Base-by-base conservation (phyloP, 2,329 filamentous ascomycete genomes). In the Aspergillus japonicus region DNA sequence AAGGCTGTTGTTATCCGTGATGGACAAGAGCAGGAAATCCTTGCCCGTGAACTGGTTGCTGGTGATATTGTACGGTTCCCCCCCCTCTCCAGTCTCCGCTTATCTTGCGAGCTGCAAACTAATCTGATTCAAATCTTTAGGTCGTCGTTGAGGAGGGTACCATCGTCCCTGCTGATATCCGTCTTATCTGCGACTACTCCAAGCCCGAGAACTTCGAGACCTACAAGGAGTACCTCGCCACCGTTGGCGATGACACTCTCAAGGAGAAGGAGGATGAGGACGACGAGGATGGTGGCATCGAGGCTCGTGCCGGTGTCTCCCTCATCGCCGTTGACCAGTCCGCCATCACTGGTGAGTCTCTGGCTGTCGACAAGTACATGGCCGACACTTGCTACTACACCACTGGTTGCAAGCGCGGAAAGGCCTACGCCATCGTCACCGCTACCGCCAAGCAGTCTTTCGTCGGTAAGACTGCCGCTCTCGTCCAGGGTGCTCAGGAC, bases 371-470 rank as follows among this genome's bases (percentile, higher is more conserved):
- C 70, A 75, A 75, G 72, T 75, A 89, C 80, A 89, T 92, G 85
- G 87, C 88, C 63, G 89, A 91, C 71, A 80, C 83, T 63, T 83
- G 88, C 73, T 91, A 90, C 83, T 91, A 91, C 81, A 91, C 89
- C 63, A 91, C 89, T 64, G 89, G 89, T 69, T 91, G 89, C 83
- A 92, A 91, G 84, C 88, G 89, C 74, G 89, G 89, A 71, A 90
- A 90, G 80, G 86, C 87, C 62, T 91, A 88, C 75, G 87, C 82
- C 70, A 82, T 92, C 64, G 83, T 87, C 71, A 84, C 84, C 61
- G 85, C 87, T 66, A 86, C 87, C 63, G 89, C 89, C 58, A 86
- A 83, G 73, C 83, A 85, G 78, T 91, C 89, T 60, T 92, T 91
- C 80, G 89, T 91, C 75, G 89, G 89, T 79, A 87, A 86, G 75